Percentiles rank a stretch among this genome's conserved stretches.
phyloP scores from a whole-genome alignment of 2,329 filamentous ascomycete species.

The Diaporthe caulivora region DNA sequence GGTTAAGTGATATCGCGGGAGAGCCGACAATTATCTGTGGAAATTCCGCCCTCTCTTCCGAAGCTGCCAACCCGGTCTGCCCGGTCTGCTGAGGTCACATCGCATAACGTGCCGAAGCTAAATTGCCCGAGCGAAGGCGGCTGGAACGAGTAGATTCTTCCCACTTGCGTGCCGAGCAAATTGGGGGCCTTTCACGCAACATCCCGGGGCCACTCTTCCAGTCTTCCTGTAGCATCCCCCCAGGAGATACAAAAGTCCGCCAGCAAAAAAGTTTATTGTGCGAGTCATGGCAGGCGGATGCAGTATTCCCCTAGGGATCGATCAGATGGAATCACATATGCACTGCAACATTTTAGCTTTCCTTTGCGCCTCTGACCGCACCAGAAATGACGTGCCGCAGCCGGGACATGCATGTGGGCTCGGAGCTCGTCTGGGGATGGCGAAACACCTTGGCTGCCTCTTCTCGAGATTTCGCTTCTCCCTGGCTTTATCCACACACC shows the following conservation, averaged over 20 bases:
- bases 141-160: neutral
- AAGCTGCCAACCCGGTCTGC: neutral
- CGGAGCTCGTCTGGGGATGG: neutral
- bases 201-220: no score
- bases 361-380: neutral
- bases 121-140: neutral
- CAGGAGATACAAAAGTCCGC: slow-evolving; percentile 1
- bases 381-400: neutral
- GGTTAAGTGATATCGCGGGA: neutral
- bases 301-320: slow-evolving; percentile 6
- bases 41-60: neutral
- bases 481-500: neutral
- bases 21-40: neutral
- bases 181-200: no score
- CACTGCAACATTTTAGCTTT: slow-evolving; percentile 20
- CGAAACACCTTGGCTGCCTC: neutral
- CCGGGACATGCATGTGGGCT: slow-evolving; percentile 13
- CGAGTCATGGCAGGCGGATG: slow-evolving; percentile 21
- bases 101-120: slow-evolving; percentile 11
- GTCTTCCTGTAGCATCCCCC: neutral
- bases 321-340: slow-evolving; percentile 27
- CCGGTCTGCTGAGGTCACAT: slow-evolving; percentile 7
- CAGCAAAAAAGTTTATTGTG: neutral
- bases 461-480: neutral
- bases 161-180: neutral